Evolutionary conservation across 148 eudicot genomes (phyloP).

Genomic region (Rhododendron williamsianum): DNA sequence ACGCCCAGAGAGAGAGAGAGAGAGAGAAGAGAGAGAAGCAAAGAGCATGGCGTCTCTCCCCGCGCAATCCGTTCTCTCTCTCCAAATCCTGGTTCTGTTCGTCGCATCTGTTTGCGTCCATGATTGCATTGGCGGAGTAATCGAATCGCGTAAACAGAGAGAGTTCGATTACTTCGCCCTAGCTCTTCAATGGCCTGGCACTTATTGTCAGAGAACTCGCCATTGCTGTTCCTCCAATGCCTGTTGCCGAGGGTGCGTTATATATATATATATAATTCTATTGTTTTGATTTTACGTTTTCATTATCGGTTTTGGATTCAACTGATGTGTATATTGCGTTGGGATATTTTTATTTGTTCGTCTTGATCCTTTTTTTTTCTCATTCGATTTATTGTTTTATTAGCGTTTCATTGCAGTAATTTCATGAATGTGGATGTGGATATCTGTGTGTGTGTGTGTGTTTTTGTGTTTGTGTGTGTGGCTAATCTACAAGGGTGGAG

Average conservation of each 20-base stretch:
- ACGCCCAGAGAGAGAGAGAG: not conserved
- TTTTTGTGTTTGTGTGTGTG: too few species aligned
- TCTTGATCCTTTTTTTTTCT: not conserved
- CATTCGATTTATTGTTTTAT: not conserved
- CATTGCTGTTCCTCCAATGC: slow-evolving; percentile 68
- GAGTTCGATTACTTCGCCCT: slow-evolving; percentile 84
- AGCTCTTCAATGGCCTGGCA: slow-evolving; percentile 88
- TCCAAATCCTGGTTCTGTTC: slow-evolving; percentile 11
- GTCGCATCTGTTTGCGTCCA: slow-evolving; percentile 6
- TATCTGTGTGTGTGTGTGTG: not conserved
- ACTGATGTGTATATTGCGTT: not conserved
- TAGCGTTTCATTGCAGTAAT: not conserved
- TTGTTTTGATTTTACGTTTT: not conserved
- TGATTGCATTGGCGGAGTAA: slow-evolving; percentile 9
- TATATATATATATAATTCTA: too few species aligned
- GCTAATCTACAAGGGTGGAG: too few species aligned
- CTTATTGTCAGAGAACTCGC: slow-evolving; percentile 47
- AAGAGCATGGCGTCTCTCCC: slow-evolving; percentile 27
- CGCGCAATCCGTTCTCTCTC: slow-evolving; percentile 17
- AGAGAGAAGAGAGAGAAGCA: not conserved
- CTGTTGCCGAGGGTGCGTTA: slow-evolving; percentile 62
- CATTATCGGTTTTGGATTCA: not conserved
- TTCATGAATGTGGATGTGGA: not conserved
- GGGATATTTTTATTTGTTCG: not conserved
- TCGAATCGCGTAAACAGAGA: slow-evolving; percentile 28